Percentiles rank a stretch among this genome's conserved stretches.
Conservation (phyloP, 1,284 basidiomycete genomes). For the Veloboletus limbatus region DNA sequence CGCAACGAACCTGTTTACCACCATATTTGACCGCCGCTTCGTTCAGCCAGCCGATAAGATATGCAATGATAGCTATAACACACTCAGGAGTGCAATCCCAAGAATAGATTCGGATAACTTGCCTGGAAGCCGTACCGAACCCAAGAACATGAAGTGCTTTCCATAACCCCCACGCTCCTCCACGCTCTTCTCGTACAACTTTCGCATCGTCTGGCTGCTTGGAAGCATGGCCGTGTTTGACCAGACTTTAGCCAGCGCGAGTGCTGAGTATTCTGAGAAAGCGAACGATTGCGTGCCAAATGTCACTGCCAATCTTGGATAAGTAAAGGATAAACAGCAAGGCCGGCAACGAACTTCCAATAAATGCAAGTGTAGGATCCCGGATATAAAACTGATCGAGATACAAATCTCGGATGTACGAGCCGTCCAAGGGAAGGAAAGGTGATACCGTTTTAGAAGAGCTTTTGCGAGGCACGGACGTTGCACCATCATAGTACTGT, state of each 20-base stretch:
- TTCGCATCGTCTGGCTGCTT: constrained; percentile 2
- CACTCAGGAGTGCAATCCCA: too few species aligned
- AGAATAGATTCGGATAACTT: neutral
- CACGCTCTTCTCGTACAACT: neutral
- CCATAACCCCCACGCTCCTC: constrained; percentile 15
- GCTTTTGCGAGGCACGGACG: neutral
- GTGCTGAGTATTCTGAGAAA: constrained; percentile 1
- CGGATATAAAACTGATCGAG: constrained; percentile 15
- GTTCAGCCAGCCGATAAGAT: constrained; percentile 5
- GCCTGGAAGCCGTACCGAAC: neutral
- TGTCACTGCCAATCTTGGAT: constrained; percentile 1
- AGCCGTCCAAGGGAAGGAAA: constrained; percentile 13
- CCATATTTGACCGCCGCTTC: constrained; percentile 4
- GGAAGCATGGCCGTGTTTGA: constrained; percentile 17
- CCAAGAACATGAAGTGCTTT: neutral
- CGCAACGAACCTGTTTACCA: constrained; percentile 8
- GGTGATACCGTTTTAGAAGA: constrained; percentile 3
- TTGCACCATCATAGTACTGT: constrained; percentile 14
- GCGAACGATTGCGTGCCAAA: neutral
- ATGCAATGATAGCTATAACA: neutral
- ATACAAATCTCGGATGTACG: constrained; percentile 18
- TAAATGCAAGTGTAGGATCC: constrained; percentile 21
- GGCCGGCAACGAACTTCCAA: constrained; percentile 4
- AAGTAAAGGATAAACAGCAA: neutral
- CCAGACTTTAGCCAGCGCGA: constrained; percentile 22